Evolutionary conservation across 805 yeast genomes (phyloP), one percentile per base, ranked within the genome.

Genomic region (Candida jianshihensis): DNA sequence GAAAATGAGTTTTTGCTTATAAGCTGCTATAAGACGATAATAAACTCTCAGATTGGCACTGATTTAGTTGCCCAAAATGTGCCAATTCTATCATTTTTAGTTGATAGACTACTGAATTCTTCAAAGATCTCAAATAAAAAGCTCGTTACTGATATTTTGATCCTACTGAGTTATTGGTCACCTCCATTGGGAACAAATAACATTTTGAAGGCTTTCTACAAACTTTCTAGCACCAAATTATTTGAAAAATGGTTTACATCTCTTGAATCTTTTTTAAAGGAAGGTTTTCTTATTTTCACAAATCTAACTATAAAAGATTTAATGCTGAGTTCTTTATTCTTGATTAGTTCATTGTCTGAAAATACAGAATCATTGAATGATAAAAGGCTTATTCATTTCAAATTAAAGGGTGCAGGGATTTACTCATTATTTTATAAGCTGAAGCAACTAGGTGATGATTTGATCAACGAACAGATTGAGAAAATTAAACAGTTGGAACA

Each of bases 141-240:
- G 37, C 56, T 74, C 7, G 71, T 73, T 1, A 71, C 80, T 1
- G 81, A 78, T 30, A 56, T 79, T 19, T 53, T 79, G 19, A 56
- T 66, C 2, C 31, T 44, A 31, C 27, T 54, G 37, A 38, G 52
- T 21, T 46, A 51, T 32, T 53, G 57, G 49, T 39, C 47, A 14
- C 41, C 43, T 1, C 60, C 61, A 3, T 33, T 47, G 6, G 65
- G 63, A 2, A 37, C 61, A 35, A 53, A 52, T 25, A 46, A 51
- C 18, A 43, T 60, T 6, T 34, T 60, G 31, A 51, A 47, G 25
- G 45, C 50, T 1, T 46, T 53, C 32, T 41, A 47, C 19, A 35
- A 44, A 25, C 34, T 41, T 5, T 44, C 53, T 6, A 28, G 34
- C 10, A 16, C 37, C 6, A 42, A 34, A 12, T 32, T 53, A 21